phyloP scores from a whole-genome alignment of 768 basidiomycete genomes.

The Tulasnella sp. region DNA sequence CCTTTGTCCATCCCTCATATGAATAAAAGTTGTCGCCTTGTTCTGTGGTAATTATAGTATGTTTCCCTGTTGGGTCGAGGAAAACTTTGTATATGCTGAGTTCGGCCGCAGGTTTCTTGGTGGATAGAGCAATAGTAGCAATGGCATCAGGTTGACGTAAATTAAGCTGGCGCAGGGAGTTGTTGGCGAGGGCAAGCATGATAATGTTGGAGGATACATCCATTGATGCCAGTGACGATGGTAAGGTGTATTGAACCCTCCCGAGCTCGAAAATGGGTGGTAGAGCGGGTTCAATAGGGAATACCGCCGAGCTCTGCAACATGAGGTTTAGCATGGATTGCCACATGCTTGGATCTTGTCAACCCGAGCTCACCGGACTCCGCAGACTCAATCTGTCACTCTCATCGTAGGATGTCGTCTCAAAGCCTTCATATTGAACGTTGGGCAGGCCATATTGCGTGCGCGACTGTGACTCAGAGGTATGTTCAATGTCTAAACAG shows the following conservation, averaged over 20 bases:
- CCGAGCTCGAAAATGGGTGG: conserved; percentile 68
- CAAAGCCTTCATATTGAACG: conserved; percentile 81
- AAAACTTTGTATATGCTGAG: conserved; percentile 74
- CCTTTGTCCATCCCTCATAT: conserved; percentile 70
- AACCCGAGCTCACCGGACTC: conserved; percentile 3
- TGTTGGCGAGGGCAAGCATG: conserved; percentile 68
- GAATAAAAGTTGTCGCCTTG: conserved; percentile 94
- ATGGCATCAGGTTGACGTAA: conserved; percentile 80
- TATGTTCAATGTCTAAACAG: conserved; percentile 72
- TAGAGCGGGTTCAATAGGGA: background rate
- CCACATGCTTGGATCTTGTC: background rate
- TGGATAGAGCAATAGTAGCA: conserved; percentile 49
- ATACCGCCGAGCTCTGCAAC: background rate
- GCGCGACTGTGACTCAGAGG: conserved; percentile 39
- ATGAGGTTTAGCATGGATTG: background rate
- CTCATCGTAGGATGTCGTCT: conserved; percentile 50
- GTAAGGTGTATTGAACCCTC: conserved; percentile 78
- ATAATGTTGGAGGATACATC: conserved; percentile 80
- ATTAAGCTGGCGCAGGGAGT: conserved; percentile 78
- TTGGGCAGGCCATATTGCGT: conserved; percentile 36
- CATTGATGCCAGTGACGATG: conserved; percentile 71
- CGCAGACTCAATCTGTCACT: conserved; percentile 16
- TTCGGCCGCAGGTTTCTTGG: conserved; percentile 48
- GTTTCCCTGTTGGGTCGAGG: conserved; percentile 85
- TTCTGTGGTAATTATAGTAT: conserved; percentile 73